Percentiles rank a stretch among this genome's conserved stretches.
Evolutionary conservation across 2,329 filamentous ascomycete genomes (phyloP).

Genomic region (Fusarium oligoseptatum): DNA sequence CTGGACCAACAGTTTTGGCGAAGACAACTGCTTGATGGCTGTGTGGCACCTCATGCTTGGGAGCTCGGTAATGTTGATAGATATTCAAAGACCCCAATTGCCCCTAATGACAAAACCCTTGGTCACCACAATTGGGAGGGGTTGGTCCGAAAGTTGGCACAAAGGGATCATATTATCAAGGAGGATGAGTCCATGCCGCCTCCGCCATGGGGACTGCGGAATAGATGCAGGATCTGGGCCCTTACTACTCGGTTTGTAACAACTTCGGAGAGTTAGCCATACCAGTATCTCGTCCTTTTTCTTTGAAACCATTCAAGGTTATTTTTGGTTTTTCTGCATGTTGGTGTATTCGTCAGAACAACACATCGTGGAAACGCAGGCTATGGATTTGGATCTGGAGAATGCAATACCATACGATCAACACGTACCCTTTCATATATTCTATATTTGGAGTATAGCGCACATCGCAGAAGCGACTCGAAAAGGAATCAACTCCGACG

Average conservation of each 20-base stretch:
- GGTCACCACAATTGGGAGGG: background rate
- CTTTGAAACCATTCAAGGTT: background rate
- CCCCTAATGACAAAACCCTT: background rate
- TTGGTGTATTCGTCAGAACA: background rate
- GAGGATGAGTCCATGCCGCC: background rate
- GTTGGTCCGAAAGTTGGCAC: background rate
- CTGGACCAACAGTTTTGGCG: background rate
- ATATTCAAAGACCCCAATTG: background rate
- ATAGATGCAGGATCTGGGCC: constrained; percentile 7
- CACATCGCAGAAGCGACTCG: background rate
- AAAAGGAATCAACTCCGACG: background rate
- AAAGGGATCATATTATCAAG: background rate
- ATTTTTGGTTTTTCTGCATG: background rate
- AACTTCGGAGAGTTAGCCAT: background rate
- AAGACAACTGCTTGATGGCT: background rate
- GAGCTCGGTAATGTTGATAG: background rate
- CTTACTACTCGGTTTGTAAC: background rate
- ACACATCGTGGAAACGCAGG: background rate
- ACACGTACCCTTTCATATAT: too few relatives aligned
- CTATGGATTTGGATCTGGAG: background rate
- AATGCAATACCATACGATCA: background rate
- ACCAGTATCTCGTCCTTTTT: background rate
- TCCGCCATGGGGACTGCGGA: background rate
- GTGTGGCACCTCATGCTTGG: background rate
- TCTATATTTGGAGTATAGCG: background rate